These are phyloP conservation scores for Brassica incana DNA, from an alignment of 345 rosid genomes.

Conservation along the genomic window DNA sequence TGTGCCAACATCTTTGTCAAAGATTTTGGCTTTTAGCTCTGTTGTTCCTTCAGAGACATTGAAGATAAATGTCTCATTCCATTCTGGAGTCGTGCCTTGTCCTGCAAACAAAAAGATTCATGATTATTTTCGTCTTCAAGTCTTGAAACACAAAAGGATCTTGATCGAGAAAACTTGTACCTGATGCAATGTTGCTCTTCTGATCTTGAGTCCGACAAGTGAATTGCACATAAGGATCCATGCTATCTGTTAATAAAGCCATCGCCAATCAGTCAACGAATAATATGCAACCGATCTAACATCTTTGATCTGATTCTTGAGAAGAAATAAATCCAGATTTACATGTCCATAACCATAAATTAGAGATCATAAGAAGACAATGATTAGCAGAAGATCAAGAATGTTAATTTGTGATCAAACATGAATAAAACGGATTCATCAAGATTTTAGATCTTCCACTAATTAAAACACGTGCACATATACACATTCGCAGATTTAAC, in stretches of 20 bases:
- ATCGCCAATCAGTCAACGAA: neutral
- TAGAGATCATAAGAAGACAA: neutral
- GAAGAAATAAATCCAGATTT: neutral
- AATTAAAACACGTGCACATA: neutral
- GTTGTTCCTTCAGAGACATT: constrained; percentile 51
- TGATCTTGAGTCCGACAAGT: constrained; percentile 73
- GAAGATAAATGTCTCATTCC: constrained; percentile 83
- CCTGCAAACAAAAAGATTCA: constrained; percentile 42
- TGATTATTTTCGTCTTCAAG: neutral
- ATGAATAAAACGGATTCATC: constrained; percentile 5
- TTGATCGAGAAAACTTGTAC: constrained; percentile 35
- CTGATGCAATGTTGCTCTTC: constrained; percentile 71
- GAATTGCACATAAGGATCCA: constrained; percentile 71
- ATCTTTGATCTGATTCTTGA: neutral
- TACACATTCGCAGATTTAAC: constrained; percentile 18
- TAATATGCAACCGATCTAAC: neutral
- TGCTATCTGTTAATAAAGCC: constrained; percentile 45
- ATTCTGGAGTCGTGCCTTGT: constrained; percentile 61
- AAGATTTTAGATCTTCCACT: neutral
- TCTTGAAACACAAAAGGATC: constrained; percentile 19
- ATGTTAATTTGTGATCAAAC: constrained; percentile 6
- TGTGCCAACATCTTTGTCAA: constrained; percentile 64
- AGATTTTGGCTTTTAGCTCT: constrained; percentile 55
- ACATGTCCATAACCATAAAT: constrained; percentile 9
- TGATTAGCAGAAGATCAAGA: constrained; percentile 2